Percentiles rank a stretch among this genome's conserved stretches.
phyloP scores from a whole-genome alignment of 2,329 filamentous ascomycete genomes.

The Thyridium curvatum region DNA sequence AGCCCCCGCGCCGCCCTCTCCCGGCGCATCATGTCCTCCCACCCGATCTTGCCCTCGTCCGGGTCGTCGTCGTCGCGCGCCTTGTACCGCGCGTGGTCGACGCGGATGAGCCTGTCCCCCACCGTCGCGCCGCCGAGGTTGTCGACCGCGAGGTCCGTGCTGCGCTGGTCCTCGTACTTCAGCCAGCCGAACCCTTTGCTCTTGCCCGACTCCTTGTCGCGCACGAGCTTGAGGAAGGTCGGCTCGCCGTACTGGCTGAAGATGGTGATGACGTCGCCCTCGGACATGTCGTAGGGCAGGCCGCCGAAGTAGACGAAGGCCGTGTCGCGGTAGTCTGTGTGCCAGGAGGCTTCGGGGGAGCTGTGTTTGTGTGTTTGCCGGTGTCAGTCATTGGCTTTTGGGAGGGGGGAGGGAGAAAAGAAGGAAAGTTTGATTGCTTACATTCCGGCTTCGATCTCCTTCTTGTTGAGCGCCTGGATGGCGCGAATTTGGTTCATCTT shows the following conservation, averaged over 20 bases:
- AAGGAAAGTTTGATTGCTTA: slow-evolving; percentile 28
- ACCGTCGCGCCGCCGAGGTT: slow-evolving; percentile 86
- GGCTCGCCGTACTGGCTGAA: slow-evolving; percentile 98
- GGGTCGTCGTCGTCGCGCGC: slow-evolving; percentile 70
- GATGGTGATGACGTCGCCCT: slow-evolving; percentile 92
- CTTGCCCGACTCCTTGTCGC: slow-evolving; percentile 95
- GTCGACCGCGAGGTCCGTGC: slow-evolving; percentile 91
- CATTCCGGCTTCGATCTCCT: slow-evolving; percentile 85
- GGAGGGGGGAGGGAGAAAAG: slow-evolving; percentile 13
- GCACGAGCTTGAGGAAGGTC: slow-evolving; percentile 82
- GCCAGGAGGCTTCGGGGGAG: slow-evolving; percentile 85
- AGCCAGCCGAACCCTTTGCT: slow-evolving; percentile 92
- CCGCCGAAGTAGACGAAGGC: slow-evolving; percentile 96
- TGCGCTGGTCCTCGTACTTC: slow-evolving; percentile 97
- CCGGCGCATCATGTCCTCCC: slow-evolving; percentile 51
- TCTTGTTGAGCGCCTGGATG: slow-evolving; percentile 88
- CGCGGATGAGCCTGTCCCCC: slow-evolving; percentile 70
- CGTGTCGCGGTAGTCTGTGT: slow-evolving; percentile 91
- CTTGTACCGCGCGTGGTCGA: slow-evolving; percentile 94
- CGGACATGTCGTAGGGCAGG: slow-evolving; percentile 83
- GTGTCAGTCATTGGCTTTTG: neutral
- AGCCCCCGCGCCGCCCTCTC: slow-evolving; percentile 35
- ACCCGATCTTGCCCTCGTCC: slow-evolving; percentile 51
- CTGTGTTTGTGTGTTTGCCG: slow-evolving; percentile 31
- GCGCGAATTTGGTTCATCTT: slow-evolving; percentile 91